Conservation (phyloP, 129 eudicot genomes). For the Helianthus tuberosus region DNA sequence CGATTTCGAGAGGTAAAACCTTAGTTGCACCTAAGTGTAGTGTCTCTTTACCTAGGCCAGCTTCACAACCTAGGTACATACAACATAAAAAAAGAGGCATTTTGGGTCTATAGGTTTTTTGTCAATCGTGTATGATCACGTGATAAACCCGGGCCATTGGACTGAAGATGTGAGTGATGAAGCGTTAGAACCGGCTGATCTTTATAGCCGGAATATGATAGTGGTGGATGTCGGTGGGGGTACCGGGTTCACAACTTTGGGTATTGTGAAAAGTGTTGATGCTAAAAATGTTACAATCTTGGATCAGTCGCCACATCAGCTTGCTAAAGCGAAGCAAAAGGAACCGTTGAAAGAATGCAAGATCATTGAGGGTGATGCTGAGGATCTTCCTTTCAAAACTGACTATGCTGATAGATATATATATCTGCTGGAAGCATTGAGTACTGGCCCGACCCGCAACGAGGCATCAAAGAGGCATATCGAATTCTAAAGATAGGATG, state of each 20-base stretch:
- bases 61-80: conserved; percentile 49
- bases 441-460: conserved; percentile 63
- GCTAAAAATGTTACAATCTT: conserved; percentile 50
- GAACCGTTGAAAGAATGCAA: conserved; percentile 50
- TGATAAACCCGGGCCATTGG: conserved; percentile 51
- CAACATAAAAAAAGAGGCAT: conserved; percentile 49
- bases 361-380: conserved; percentile 53
- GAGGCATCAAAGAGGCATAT: conserved; percentile 51
- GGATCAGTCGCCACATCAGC: conserved; percentile 59
- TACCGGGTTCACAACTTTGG: conserved; percentile 51
- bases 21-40: conserved; percentile 40
- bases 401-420: conserved; percentile 51
- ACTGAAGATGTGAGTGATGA: conserved; percentile 51
- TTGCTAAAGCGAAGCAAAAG: conserved; percentile 48
- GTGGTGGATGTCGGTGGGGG: conserved; percentile 62
- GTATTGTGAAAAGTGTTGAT: conserved; percentile 52
- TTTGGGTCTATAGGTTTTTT: conserved; percentile 51
- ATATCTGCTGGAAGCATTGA: conserved; percentile 56
- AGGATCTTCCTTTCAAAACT: conserved; percentile 52
- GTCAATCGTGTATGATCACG: conserved; percentile 49
- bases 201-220: conserved; percentile 34
- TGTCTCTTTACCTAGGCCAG: conserved; percentile 45
- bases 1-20: conserved; percentile 26
- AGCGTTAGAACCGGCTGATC: conserved; percentile 53
- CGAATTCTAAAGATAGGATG: conserved; percentile 46